Evolutionary conservation across 163 green algal species (phyloP), one percentile per base, ranked within the genome.

Genomic region (Chlorella variabilis): DNA sequence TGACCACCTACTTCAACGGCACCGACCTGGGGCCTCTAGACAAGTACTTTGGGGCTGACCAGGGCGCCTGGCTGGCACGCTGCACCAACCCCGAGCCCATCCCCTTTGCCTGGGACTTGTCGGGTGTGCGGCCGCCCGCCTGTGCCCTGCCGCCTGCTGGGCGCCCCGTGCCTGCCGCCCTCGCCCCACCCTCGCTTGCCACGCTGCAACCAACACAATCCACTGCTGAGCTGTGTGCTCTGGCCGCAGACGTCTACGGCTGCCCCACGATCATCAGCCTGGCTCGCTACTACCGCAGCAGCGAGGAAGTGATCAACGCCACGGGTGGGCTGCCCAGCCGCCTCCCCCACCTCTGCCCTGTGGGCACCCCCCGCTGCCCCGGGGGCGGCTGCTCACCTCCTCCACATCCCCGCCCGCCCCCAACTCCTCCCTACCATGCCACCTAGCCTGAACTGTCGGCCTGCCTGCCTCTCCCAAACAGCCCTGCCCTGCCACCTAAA

Each of bases 191-290:
- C n/a, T n/a, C 15, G 45, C 45, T 54, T 11, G 45, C 45, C 45
- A 54, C 45, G 11, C 45, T 54, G 45, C 45, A 54, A 11, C 45
- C 45, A 11, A 54, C 11, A 11, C 45, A 11, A 54, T 15, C 45
- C 45, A 54, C 45, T 15, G 45, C 45, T 54, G 11, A 54, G 11
- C 45, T 15, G 15, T 15, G 11, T 54, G 11, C 45, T 15, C 11
- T 54, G 45, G 27, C 51, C 29, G 75, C 56, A 80, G 73, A 56
- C n/a, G 25, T 18, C 7, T 86, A 80, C 42, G 59, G 42, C n/a
- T 85, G 51, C 48, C 84, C 81, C 31, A 88, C 87, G 1, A 75
- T 91, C 15, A 51, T 83, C 66, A 84, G 84, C 36, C 65, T 89
- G 27, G 68, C 87, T 2, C 77, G 73, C 63, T 91, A 84, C 76